Percentiles rank a stretch among this genome's conserved stretches.
These are phyloP conservation scores for Termitomyces sp. DNA, from an alignment of 768 basidiomycete species.

Conservation along the genomic window DNA sequence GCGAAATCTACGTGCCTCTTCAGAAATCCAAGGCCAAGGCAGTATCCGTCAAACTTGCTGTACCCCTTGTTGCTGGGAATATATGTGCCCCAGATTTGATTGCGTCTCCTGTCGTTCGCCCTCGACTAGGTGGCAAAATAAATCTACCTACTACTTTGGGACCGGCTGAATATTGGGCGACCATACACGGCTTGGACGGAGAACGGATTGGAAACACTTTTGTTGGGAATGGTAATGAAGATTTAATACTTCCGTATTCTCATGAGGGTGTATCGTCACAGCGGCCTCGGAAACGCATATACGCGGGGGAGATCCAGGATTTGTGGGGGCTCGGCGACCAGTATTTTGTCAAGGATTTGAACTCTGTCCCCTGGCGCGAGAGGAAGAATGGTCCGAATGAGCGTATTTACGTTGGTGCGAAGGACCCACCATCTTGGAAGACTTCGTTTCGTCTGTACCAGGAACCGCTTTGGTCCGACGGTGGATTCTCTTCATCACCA, in stretches of 20 bases:
- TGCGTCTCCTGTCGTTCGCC: background rate
- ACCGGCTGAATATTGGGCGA: conserved; percentile 23
- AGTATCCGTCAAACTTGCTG: background rate
- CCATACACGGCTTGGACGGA: conserved; percentile 24
- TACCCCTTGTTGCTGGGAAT: background rate
- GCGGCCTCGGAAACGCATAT: conserved; percentile 15
- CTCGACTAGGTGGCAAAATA: conserved; percentile 4
- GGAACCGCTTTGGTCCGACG: background rate
- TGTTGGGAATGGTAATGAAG: conserved; percentile 15
- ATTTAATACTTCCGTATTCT: conserved; percentile 15
- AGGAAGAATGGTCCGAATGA: conserved; percentile 6
- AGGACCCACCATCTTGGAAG: conserved; percentile 3
- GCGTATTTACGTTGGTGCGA: conserved; percentile 14
- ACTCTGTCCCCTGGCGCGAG: conserved; percentile 9
- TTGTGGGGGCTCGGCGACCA: conserved; percentile 22
- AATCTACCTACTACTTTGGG: conserved; percentile 8
- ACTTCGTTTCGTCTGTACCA: background rate
- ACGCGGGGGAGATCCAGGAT: conserved; percentile 24
- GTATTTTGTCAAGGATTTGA: conserved; percentile 7
- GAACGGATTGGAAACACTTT: conserved; percentile 22
- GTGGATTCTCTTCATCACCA: conserved; percentile 5
- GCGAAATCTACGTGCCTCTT: conserved; percentile 35
- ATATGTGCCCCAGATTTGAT: background rate
- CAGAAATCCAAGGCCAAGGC: background rate
- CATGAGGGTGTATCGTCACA: background rate